phyloP scores from a whole-genome alignment of 148 eudicot genomes.

The Polygonum maritimum region DNA sequence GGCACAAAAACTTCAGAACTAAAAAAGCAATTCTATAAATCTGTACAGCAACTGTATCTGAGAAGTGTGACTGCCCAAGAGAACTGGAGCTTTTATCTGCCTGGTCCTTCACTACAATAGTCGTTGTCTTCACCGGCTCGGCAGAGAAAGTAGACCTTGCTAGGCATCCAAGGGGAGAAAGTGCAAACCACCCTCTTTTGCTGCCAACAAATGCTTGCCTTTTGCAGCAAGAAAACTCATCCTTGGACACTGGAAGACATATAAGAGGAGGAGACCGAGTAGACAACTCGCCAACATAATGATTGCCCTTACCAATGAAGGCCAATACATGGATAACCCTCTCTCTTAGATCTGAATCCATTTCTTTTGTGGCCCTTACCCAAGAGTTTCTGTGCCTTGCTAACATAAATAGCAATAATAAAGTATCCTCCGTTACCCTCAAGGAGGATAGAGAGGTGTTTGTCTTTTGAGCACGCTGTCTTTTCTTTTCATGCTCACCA shows the following conservation, averaged over 20 bases:
- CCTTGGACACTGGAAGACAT: conserved; percentile 61
- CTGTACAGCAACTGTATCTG: conserved; percentile 62
- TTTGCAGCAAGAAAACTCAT: conserved; percentile 55
- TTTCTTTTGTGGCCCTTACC: conserved; percentile 59
- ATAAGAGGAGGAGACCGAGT: conserved; percentile 37
- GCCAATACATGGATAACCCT: conserved; percentile 79
- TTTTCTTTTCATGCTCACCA: conserved; percentile 57
- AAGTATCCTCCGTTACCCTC: conserved; percentile 64
- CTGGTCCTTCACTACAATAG: conserved; percentile 45
- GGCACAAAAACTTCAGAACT: conserved; percentile 63
- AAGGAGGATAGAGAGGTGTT: conserved; percentile 52
- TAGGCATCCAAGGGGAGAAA: conserved; percentile 63
- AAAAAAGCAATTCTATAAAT: conserved; percentile 66
- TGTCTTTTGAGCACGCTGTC: conserved; percentile 55
- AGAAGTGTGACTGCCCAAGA: conserved; percentile 43
- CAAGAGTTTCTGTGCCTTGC: conserved; percentile 65
- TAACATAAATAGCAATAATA: conserved; percentile 56
- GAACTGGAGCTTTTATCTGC: conserved; percentile 19
- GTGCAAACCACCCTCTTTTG: conserved; percentile 72
- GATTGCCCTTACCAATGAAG: conserved; percentile 69
- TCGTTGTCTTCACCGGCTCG: conserved; percentile 30
- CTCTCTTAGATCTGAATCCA: conserved; percentile 71
- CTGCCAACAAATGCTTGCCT: conserved; percentile 54
- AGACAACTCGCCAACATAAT: conserved; percentile 42
- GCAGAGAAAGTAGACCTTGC: conserved; percentile 29